phyloP scores from a whole-genome alignment of 1,284 basidiomycete species.

The Sporisorium iseilematis-ciliati region DNA sequence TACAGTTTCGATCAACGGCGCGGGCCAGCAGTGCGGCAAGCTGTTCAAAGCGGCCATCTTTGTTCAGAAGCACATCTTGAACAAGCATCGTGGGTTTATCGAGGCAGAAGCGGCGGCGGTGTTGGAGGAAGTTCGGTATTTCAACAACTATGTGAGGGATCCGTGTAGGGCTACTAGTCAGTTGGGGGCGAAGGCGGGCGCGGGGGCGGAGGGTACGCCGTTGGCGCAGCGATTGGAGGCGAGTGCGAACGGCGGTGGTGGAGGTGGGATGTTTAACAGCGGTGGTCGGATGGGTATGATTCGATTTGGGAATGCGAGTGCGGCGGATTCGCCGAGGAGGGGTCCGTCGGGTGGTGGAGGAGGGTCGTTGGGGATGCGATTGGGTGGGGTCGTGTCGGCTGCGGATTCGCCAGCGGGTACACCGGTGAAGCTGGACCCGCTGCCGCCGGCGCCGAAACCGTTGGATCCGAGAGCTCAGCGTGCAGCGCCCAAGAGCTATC shows the following conservation, averaged over 20 bases:
- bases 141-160: slow-evolving; percentile 59
- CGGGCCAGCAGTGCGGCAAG: slow-evolving; percentile 57
- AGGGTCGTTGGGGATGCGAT: slow-evolving; percentile 32
- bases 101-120: slow-evolving; percentile 19
- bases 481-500: slow-evolving; percentile 47
- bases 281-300: slow-evolving; percentile 49
- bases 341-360: neutral
- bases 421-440: slow-evolving; percentile 29
- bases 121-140: slow-evolving; percentile 40
- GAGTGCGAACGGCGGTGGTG: slow-evolving; percentile 11
- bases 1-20: slow-evolving; percentile 42
- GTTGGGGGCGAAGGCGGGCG: slow-evolving; percentile 9
- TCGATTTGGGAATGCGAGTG: slow-evolving; percentile 41
- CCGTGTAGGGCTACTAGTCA: slow-evolving; percentile 42
- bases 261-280: slow-evolving; percentile 25
- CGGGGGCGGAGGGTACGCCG: slow-evolving; percentile 9
- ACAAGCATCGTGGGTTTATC: slow-evolving; percentile 60
- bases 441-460: slow-evolving; percentile 54
- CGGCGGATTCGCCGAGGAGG: slow-evolving; percentile 30
- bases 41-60: slow-evolving; percentile 63
- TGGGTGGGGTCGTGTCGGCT: slow-evolving; percentile 26
- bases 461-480: slow-evolving; percentile 52
- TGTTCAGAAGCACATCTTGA: slow-evolving; percentile 65
- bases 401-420: slow-evolving; percentile 11
- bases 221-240: slow-evolving; percentile 25